Evolutionary conservation across 2,329 filamentous ascomycete species (phyloP).

Genomic region (Xylariaceae sp.): DNA sequence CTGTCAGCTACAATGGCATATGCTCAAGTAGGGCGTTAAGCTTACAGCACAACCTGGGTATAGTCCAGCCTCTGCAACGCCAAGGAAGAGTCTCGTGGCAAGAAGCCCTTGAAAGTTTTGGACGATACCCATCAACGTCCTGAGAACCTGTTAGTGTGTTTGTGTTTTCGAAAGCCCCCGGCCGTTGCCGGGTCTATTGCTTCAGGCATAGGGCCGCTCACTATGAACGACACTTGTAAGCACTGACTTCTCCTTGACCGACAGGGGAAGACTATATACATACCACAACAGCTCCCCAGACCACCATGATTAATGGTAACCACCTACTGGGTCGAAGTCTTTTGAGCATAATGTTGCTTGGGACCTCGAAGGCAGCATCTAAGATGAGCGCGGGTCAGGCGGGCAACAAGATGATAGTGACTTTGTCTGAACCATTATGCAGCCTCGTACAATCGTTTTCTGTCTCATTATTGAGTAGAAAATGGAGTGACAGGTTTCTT

Average conservation of each 20-base stretch:
- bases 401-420: not conserved
- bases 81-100: conserved; percentile 47
- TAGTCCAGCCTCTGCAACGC: conserved; percentile 29
- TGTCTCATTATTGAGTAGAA: no score
- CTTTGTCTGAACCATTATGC: not conserved
- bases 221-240: no score
- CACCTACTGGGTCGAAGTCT: conserved; percentile 69
- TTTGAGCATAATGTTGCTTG: conserved; percentile 77
- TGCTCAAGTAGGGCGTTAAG: not conserved
- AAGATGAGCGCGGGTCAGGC: not conserved
- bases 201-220: no score
- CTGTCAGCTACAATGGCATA: not conserved
- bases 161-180: no score
- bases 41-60: conserved; percentile 32
- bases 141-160: no score
- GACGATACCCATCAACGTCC: conserved; percentile 53
- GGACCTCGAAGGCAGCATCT: conserved; percentile 66
- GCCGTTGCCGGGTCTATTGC: no score
- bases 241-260: no score
- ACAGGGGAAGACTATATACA: no score
- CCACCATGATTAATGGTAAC: conserved; percentile 71
- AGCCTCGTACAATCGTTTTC: no score
- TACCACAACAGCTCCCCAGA: conserved; percentile 35
- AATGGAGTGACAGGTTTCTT: no score
- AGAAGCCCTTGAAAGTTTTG: conserved; percentile 45